phyloP scores from a whole-genome alignment of 2,329 filamentous ascomycete species.

The Sporothrix pallida region DNA sequence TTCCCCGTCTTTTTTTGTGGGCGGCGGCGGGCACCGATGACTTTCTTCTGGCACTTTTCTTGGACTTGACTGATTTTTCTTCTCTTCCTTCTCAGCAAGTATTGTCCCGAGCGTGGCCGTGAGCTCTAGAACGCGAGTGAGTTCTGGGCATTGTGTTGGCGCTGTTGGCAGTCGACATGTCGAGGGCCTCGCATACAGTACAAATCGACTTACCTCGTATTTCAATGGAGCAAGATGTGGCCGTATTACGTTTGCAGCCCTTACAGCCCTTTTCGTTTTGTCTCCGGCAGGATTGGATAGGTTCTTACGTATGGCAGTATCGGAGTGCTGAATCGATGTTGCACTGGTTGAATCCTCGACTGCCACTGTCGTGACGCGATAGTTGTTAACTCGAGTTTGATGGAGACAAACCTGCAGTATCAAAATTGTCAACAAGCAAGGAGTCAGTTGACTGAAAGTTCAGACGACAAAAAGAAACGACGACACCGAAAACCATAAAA shows the following conservation, averaged over 20 bases:
- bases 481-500: too few relatives aligned
- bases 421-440: not conserved
- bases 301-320: too few relatives aligned
- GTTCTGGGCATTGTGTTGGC: not conserved
- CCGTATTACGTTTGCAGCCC: not conserved
- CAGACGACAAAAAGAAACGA: not conserved
- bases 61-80: not conserved
- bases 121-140: conserved; percentile 7
- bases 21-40: not conserved
- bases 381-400: not conserved
- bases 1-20: conserved; percentile 16
- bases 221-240: not conserved
- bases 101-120: conserved; percentile 5
- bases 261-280: too few relatives aligned
- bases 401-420: not conserved
- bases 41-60: not conserved
- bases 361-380: not conserved
- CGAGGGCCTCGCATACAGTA: too few relatives aligned
- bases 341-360: not conserved
- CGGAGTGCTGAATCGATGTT: too few relatives aligned
- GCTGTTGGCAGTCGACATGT: not conserved
- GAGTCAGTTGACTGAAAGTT: not conserved
- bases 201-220: not conserved
- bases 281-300: not conserved
- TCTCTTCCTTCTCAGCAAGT: not conserved